Percentiles rank a stretch among this genome's conserved stretches.
Conservation (phyloP, 176 grass and related monocot species). For the Dendrocalamus sinicus region DNA sequence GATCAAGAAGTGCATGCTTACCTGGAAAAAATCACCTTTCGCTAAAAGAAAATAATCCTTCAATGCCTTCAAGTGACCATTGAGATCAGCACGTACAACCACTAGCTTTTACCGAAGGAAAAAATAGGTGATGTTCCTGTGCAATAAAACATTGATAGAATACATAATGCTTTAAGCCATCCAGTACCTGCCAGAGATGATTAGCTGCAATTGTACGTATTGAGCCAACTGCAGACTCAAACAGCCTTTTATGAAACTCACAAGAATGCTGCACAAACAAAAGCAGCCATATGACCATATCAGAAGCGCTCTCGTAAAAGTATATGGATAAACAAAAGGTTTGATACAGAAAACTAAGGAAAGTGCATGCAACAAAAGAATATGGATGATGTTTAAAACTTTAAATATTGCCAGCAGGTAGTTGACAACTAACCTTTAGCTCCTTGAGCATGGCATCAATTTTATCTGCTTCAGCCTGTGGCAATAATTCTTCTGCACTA, state of each 20-base stretch:
- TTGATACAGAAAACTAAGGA: conserved; percentile 2
- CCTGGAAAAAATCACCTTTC: conserved; percentile 99
- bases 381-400: background rate
- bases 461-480: conserved; percentile 89
- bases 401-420: conserved; percentile 19
- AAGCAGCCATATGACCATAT: background rate
- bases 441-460: conserved; percentile 92
- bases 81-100: conserved; percentile 92
- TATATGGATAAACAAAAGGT: background rate
- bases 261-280: conserved; percentile 79
- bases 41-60: conserved; percentile 99
- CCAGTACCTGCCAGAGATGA: conserved; percentile 91
- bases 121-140: conserved; percentile 34
- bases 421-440: conserved; percentile 66
- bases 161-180: conserved; percentile 31
- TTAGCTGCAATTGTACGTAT: conserved; percentile 94
- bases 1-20: conserved; percentile 34
- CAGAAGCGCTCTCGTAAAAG: background rate
- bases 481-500: conserved; percentile 82
- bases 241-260: conserved; percentile 93
- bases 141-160: conserved; percentile 42
- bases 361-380: conserved; percentile 35
- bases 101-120: conserved; percentile 81
- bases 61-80: conserved; percentile 93
- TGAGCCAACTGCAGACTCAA: conserved; percentile 92